Evolutionary conservation across 1,139 yeast genomes (phyloP).

Genomic region (Zygotorulaspora mrakii): DNA sequence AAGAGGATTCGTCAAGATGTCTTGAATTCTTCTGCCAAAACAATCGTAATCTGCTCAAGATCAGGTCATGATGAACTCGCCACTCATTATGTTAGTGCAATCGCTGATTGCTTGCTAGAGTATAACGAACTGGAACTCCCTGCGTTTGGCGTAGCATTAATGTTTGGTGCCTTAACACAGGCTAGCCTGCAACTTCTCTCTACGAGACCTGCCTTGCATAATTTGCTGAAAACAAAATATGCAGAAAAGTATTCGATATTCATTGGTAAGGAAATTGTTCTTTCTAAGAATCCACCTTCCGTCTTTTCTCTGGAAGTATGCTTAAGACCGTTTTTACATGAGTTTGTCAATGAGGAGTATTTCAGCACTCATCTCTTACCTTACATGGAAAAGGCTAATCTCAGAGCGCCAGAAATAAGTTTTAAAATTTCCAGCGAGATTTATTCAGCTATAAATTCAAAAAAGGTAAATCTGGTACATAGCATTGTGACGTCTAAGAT

Average conservation of each 20-base stretch:
- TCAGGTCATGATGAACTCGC: slow-evolving; percentile 9
- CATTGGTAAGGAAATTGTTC: slow-evolving; percentile 43
- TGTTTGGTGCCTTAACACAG: slow-evolving; percentile 44
- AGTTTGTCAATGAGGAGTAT: slow-evolving; percentile 44
- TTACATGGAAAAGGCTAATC: slow-evolving; percentile 65
- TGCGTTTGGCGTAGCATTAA: slow-evolving; percentile 31
- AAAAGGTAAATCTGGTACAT: slow-evolving; percentile 40
- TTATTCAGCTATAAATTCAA: slow-evolving; percentile 39
- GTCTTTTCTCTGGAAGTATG: slow-evolving; percentile 28
- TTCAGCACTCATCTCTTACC: slow-evolving; percentile 51
- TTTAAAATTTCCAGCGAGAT: slow-evolving; percentile 50
- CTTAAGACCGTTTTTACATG: slow-evolving; percentile 40
- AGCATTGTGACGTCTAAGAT: slow-evolving; percentile 49
- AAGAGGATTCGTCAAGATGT: slow-evolving; percentile 48
- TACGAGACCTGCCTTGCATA: slow-evolving; percentile 41
- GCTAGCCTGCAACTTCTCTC: slow-evolving; percentile 43
- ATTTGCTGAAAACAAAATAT: slow-evolving; percentile 30
- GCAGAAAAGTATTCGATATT: slow-evolving; percentile 30
- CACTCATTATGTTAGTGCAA: slow-evolving; percentile 10
- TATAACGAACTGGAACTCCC: slow-evolving; percentile 28
- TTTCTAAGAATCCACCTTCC: slow-evolving; percentile 45
- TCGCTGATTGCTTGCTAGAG: slow-evolving; percentile 16
- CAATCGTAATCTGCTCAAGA: slow-evolving; percentile 27
- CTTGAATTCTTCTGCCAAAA: slow-evolving; percentile 39
- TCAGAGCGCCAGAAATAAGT: slow-evolving; percentile 78